Base-by-base conservation (phyloP, 2,329 filamentous ascomycete species). In the Cladosporium colombiae region DNA sequence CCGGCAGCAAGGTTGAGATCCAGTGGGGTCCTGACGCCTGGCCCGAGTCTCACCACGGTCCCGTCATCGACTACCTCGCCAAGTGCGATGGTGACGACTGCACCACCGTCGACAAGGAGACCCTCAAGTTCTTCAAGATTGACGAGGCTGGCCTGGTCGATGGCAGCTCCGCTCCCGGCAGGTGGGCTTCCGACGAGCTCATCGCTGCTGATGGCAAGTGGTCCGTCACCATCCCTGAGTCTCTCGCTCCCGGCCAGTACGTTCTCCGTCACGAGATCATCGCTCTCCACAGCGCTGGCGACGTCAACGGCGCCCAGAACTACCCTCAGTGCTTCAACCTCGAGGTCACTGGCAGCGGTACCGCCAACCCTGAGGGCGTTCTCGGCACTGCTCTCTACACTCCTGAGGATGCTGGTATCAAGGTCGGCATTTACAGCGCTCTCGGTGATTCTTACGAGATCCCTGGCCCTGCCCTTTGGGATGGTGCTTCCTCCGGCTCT, bases 61-160 rank as follows among this genome's bases (percentile, higher is more conserved):
- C 88, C 10, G 83, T 90, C 70, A 82, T 90, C 68, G 84, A 84
- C 75, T 90, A 89, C 79, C 78, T 89, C n/a, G 88, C 88, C 65
- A 82, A 81, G 70, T 88, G 85, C 77, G 64, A 62, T 56, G 85
- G 83, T 23, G 61, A 63, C 13, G 82, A 87, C 74, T 89, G 85
- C 75, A 79, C 83, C 46, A 75, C 75, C 1, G 85, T 83, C 65
- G 82, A 85, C 76, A 85, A 86, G 76, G 78, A 75, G 2, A 73
- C 78, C 3, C 81, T 89, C 33, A 76, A 84, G 69, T 89, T 84
- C 76, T 86, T 88, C 82, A 90, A 90, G 82, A 88, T 90, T 66
- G 82, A 84, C 40, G 82, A 82, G 66, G 80, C 75, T 40, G 88
- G 87, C 65, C 81, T 86, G 68, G 78, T 84, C 66, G 73, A 78